Conservation (phyloP, 208 protist species). For the Crithidia fasciculata region DNA sequence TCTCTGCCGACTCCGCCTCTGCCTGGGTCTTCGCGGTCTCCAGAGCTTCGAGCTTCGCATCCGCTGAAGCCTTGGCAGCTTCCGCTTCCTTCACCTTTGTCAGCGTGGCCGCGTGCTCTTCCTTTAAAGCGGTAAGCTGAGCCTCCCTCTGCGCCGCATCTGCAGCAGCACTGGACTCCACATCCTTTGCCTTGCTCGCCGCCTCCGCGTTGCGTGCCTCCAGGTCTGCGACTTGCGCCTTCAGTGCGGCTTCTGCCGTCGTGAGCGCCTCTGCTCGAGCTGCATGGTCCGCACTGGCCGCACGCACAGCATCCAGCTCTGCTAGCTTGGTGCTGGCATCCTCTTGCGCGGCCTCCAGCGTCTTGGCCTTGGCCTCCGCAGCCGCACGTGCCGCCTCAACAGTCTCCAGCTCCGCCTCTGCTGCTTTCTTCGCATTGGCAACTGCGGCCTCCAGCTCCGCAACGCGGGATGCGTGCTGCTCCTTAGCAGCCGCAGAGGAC, state of each 20-base stretch:
- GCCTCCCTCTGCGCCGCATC: too few species aligned
- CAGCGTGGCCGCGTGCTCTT: neutral
- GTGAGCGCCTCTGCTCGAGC: neutral
- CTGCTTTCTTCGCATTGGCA: neutral
- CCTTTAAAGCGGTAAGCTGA: too few species aligned
- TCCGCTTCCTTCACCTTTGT: slow-evolving; percentile 3
- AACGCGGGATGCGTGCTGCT: neutral
- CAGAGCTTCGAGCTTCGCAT: neutral
- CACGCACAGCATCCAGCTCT: neutral
- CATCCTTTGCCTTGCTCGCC: too few species aligned
- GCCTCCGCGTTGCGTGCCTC: too few species aligned
- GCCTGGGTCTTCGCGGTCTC: neutral
- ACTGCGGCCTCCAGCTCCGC: neutral
- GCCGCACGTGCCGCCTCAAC: slow-evolving; percentile 6
- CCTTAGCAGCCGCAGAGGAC: neutral
- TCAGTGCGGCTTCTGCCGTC: neutral
- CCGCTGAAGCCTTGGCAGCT: neutral
- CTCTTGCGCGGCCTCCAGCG: neutral
- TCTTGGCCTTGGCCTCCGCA: neutral
- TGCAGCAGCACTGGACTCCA: too few species aligned
- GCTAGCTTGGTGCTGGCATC: neutral
- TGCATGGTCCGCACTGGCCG: neutral
- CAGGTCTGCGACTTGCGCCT: neutral
- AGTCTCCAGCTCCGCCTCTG: neutral
- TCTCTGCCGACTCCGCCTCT: neutral